These are phyloP conservation scores for Ceratobasidium sp. DNA, from an alignment of 1,284 basidiomycete species.

Conservation along the genomic window DNA sequence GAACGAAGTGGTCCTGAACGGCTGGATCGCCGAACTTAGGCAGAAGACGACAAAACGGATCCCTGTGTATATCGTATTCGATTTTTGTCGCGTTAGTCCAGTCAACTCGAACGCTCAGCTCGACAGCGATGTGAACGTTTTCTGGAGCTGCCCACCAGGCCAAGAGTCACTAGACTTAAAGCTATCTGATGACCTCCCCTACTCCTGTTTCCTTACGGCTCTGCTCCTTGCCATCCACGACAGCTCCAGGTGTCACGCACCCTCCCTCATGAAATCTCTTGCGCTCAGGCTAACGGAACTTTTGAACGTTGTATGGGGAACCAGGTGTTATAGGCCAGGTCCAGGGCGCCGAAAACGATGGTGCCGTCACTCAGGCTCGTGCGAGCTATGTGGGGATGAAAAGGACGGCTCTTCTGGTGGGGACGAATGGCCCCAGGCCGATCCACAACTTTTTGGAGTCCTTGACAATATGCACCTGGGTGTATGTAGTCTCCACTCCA, in stretches of 20 bases:
- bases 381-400: no score
- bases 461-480: not conserved
- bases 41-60: not conserved
- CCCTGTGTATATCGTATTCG: slow-evolving; percentile 6
- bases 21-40: not conserved
- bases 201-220: not conserved
- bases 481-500: no score
- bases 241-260: not conserved
- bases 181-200: not conserved
- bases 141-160: slow-evolving; percentile 16
- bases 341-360: not conserved
- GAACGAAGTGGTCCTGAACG: not conserved
- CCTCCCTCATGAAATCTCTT: not conserved
- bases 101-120: not conserved
- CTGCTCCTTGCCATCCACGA: not conserved
- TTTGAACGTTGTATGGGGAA: no score
- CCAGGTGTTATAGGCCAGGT: no score
- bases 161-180: not conserved
- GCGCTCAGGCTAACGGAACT: not conserved
- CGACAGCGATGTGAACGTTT: not conserved
- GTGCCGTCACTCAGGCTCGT: no score
- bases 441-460: not conserved
- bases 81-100: slow-evolving; percentile 12
- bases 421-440: not conserved
- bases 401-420: not conserved